Evolutionary conservation across 2,329 filamentous ascomycete genomes (phyloP), one percentile per base, ranked within the genome.

Genomic region (Colletotrichum phormii): DNA sequence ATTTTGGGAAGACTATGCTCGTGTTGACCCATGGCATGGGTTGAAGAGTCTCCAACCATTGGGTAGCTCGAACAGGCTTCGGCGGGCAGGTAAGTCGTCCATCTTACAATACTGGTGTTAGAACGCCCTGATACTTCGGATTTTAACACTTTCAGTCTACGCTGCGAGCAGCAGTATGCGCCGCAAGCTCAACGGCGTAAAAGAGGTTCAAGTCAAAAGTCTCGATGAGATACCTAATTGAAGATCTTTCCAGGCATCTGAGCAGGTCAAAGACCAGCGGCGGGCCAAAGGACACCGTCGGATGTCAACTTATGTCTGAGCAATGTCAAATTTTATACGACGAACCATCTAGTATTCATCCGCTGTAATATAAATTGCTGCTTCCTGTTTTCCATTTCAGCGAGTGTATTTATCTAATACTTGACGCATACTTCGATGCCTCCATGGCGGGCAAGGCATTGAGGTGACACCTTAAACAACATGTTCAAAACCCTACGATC

Each of bases 1-100:
- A 0, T 85, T 85, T 65, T 85, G 81, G 83, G 83, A 86, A 63
- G 82, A 86, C 72, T 80, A 84, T 61, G 81, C 86, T 78, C 78
- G 80, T 55, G 68, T 85, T 13, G 81, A 86, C 77, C 82, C 82
- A 6, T 86, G 82, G 82, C 78, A 81, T 76, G 83, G 83, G 3
- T 77, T 85, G 71, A 81, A 82, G 74, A 79, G 73, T n/a, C 78
- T 84, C 22, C 80, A 84, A 73, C 84, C 84, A 4, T 72, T 86
- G 35, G 42, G 42, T n/a, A 49, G 42, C 42, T 49, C 42, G 18
- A 49, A 49, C 42, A 49, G 42, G 42, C 42, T 49, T 49, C 42
- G 42, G 8, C 18, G 42, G 42, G 42, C 42, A n/a, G 42, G 42
- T 49, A 49, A 4, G 42, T 49, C n/a, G 1, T 49, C 8, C 18